A percentile compares a stretch with the other conserved stretches of the same genome.
phyloP scores from a whole-genome alignment of 2,329 filamentous ascomycete genomes.

The Alternaria sp. region DNA sequence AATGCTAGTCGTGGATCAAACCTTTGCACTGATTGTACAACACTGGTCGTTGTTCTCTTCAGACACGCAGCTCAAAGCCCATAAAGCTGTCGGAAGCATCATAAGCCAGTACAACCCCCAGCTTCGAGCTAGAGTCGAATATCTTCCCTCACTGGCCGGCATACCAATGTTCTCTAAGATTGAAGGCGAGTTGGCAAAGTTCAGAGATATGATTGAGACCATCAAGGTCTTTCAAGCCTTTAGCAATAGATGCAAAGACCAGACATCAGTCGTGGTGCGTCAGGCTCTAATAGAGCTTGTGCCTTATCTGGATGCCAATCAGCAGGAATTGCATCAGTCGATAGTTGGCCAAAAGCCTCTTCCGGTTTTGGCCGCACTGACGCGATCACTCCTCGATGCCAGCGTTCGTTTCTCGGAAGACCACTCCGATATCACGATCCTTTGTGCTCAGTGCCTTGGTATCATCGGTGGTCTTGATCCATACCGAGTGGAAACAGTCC shows the following conservation, averaged over 20 bases:
- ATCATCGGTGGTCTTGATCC: slow-evolving; percentile 91
- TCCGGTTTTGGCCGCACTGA: slow-evolving; percentile 71
- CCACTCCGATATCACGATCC: slow-evolving; percentile 69
- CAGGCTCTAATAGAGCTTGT: slow-evolving; percentile 81
- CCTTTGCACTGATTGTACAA: slow-evolving; percentile 82
- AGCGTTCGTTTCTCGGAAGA: slow-evolving; percentile 78
- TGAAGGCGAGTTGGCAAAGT: slow-evolving; percentile 67
- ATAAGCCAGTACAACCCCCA: slow-evolving; percentile 67
- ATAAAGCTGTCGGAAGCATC: slow-evolving; percentile 68
- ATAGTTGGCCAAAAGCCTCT: slow-evolving; percentile 85
- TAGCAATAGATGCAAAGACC: slow-evolving; percentile 74
- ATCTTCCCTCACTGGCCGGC: slow-evolving; percentile 76
- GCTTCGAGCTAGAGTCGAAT: slow-evolving; percentile 71
- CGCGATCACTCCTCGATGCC: slow-evolving; percentile 83
- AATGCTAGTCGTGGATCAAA: slow-evolving; percentile 81
- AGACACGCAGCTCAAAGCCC: slow-evolving; percentile 64
- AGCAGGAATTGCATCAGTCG: slow-evolving; percentile 78
- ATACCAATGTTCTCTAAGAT: slow-evolving; percentile 73
- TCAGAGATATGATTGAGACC: slow-evolving; percentile 70
- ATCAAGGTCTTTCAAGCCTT: slow-evolving; percentile 74
- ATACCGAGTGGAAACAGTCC: slow-evolving; percentile 81
- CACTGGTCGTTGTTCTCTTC: slow-evolving; percentile 76
- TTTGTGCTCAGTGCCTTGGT: slow-evolving; percentile 84
- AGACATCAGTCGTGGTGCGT: slow-evolving; percentile 83
- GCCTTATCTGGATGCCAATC: slow-evolving; percentile 73